A percentile compares a stretch with the other conserved stretches of the same genome.
Evolutionary conservation across 352 stramenopile genomes (phyloP).

Genomic region (Pythium chondricola): DNA sequence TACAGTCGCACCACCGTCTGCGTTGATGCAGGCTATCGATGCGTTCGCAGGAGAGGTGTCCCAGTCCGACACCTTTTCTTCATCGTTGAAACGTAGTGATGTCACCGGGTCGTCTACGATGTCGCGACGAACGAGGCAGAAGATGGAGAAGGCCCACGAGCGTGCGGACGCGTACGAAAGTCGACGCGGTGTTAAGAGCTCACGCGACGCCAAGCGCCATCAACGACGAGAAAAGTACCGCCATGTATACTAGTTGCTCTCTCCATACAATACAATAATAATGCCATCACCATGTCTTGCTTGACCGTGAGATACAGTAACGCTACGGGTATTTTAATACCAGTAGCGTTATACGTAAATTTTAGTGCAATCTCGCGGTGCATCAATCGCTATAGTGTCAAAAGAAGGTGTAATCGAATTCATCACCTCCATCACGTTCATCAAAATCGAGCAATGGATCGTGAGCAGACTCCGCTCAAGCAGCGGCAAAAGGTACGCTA

Average conservation of each 20-base stretch:
- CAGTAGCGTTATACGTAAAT: too few relatives aligned
- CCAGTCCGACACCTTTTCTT: slow-evolving; percentile 23
- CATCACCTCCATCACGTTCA: neutral
- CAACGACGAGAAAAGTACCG: slow-evolving; percentile 63
- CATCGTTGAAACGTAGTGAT: slow-evolving; percentile 7
- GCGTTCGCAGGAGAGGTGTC: slow-evolving; percentile 53
- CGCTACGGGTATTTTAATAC: slow-evolving; percentile 2
- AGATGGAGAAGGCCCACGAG: slow-evolving; percentile 31
- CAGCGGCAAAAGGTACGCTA: slow-evolving; percentile 61
- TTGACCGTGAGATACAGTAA: too few relatives aligned
- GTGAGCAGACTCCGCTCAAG: slow-evolving; percentile 65
- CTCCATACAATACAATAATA: neutral
- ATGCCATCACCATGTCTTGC: neutral
- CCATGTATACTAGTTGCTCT: slow-evolving; percentile 49
- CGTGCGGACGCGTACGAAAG: slow-evolving; percentile 24
- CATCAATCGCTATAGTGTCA: neutral
- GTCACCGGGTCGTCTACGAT: slow-evolving; percentile 16
- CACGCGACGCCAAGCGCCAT: slow-evolving; percentile 30
- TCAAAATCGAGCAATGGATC: slow-evolving; percentile 39
- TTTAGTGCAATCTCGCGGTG: too few relatives aligned
- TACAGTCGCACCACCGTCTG: slow-evolving; percentile 32
- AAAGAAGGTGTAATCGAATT: slow-evolving; percentile 3
- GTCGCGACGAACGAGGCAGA: slow-evolving; percentile 40
- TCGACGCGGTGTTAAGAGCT: slow-evolving; percentile 20
- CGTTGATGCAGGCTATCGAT: slow-evolving; percentile 54